Base-by-base conservation (phyloP, 257 asterid genomes). In the Solanum corneliomulleri region DNA sequence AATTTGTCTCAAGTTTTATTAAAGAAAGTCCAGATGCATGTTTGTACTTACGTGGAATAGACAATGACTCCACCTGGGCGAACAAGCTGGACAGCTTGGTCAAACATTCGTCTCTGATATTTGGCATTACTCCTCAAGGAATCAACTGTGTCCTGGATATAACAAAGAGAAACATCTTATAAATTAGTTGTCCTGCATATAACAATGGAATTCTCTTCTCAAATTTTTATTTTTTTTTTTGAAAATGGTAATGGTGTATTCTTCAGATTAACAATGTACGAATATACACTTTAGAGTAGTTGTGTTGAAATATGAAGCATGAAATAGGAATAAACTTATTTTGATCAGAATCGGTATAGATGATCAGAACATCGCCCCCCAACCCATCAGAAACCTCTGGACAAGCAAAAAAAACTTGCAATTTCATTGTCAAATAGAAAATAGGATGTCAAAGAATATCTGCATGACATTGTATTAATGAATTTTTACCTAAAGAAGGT, bases 31-130 rank as follows among this genome's bases (percentile, higher is more conserved):
- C 69, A 82, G n/a, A 82, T 62, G 14, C 37, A 91, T 33, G 29
- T 29, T 75, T 72, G 88, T 64, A 90, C 98, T 91, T 76, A 97
- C 99, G 99, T 97, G 87, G 99, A 97, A 93, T 95, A 97, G 75
- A 97, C 98, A 74, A 97, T 68, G 80, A 95, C 96, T 87, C 99
- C 99, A 82, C 99, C 99, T 83, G 99, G 97, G 84, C 98, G 96
- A 89, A 97, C 99, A 87, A 97, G 98, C 89, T 95, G 99, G 89
- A 97, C 98, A 86, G 99, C 99, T 92, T 95, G 98, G 91, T 97
- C 98, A 89, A 97, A 91, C 99, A 97, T 95, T 90, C 92, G 89
- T 85, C 94, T 95, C 89, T 97, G 99, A 86, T 97, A 97, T 91
- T 86, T 97, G 69, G 98, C 97, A 93, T 97, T 97, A 56, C 91